Conservation (phyloP, 495 filamentous ascomycete genomes). For the Aspergillus campestris region DNA sequence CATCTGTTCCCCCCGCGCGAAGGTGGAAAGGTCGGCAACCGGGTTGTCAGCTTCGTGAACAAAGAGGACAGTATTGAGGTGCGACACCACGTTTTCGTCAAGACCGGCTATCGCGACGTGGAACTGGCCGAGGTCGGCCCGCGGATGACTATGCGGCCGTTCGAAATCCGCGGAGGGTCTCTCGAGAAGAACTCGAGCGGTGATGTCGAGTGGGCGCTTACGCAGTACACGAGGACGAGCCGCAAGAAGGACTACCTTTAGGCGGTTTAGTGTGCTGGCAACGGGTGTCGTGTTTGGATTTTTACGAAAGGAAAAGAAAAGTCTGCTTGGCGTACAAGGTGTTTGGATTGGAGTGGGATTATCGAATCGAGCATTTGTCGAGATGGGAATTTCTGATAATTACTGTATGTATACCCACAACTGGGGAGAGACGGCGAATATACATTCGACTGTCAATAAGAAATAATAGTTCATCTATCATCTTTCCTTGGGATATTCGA, state of each 20-base stretch:
- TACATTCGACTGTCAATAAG: too few relatives aligned
- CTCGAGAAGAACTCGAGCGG: constrained; percentile 84
- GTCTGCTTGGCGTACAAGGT: constrained; percentile 18
- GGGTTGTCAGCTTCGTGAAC: constrained; percentile 90
- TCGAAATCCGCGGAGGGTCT: constrained; percentile 89
- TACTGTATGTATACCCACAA: constrained; percentile 18
- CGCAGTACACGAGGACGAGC: constrained; percentile 87
- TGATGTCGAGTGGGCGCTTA: constrained; percentile 93
- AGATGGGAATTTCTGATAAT: constrained; percentile 6
- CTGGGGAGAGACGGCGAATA: too few relatives aligned
- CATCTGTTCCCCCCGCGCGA: constrained; percentile 93
- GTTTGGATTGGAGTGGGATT: constrained; percentile 9
- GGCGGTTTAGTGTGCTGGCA: constrained; percentile 11
- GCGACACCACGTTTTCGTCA: constrained; percentile 73
- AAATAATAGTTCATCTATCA: too few relatives aligned
- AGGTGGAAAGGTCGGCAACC: constrained; percentile 68
- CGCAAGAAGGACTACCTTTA: constrained; percentile 90
- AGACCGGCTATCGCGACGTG: constrained; percentile 77
- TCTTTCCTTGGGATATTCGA: too few relatives aligned
- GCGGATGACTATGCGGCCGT: constrained; percentile 91
- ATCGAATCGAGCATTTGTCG: constrained; percentile 5
- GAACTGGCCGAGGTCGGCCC: constrained; percentile 94
- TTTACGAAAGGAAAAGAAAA: constrained; percentile 16
- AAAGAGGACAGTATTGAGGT: constrained; percentile 91
- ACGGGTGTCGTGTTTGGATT: neutral